These are phyloP conservation scores for Groenewaldozyma sp. DNA, from an alignment of 1,139 yeast species.

Conservation along the genomic window DNA sequence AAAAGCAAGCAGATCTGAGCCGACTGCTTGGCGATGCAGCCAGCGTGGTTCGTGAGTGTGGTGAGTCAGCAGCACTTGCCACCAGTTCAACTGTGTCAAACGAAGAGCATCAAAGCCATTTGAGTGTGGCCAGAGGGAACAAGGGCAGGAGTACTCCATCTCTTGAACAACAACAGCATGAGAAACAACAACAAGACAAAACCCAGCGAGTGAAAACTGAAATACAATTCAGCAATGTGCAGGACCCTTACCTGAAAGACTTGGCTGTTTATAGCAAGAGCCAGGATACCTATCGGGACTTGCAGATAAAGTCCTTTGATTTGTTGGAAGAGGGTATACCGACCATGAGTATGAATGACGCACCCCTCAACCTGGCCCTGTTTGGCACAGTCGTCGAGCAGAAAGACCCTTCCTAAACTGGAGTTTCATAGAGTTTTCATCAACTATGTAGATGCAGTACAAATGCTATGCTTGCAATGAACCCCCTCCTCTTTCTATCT, in stretches of 20 bases:
- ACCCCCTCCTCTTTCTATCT: too few relatives aligned
- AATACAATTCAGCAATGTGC: neutral
- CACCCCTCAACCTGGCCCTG: conserved; percentile 58
- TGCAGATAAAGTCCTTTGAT: conserved; percentile 45
- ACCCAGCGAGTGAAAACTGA: neutral
- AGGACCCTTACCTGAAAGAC: conserved; percentile 21
- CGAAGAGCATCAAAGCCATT: neutral
- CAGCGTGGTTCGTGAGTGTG: conserved; percentile 17
- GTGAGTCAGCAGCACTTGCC: conserved; percentile 18
- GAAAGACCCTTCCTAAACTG: conserved; percentile 50
- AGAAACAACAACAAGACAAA: too few relatives aligned
- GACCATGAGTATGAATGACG: conserved; percentile 46
- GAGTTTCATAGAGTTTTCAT: too few relatives aligned
- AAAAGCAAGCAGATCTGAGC: conserved; percentile 14
- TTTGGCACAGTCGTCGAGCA: conserved; percentile 67
- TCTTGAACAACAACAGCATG: neutral
- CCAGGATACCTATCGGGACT: conserved; percentile 28
- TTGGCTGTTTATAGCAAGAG: conserved; percentile 30
- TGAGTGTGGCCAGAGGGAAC: neutral
- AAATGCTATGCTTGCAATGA: too few relatives aligned
- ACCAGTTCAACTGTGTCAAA: conserved; percentile 5
- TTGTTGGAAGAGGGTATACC: conserved; percentile 60
- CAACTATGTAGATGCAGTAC: too few relatives aligned
- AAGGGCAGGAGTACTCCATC: neutral
- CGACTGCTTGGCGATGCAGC: conserved; percentile 22